Evolutionary conservation across 2,329 filamentous ascomycete genomes (phyloP).

Genomic region (Pseudocercospora musae): DNA sequence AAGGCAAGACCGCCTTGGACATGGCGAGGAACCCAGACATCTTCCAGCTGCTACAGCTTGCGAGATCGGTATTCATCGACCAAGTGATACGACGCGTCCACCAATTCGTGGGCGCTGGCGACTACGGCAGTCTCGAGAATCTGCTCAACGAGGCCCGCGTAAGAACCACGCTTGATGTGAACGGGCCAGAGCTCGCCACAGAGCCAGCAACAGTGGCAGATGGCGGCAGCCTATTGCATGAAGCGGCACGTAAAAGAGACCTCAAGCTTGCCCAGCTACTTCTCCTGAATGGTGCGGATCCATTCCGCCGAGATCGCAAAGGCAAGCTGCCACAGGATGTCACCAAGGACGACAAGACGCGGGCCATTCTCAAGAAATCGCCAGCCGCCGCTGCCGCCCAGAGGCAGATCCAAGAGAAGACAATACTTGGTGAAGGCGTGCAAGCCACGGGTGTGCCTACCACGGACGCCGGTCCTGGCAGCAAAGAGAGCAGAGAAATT

Average conservation of each 20-base stretch:
- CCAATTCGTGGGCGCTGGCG: conserved; percentile 65
- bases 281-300: conserved; percentile 89
- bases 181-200: conserved; percentile 82
- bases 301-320: conserved; percentile 90
- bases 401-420: conserved; percentile 93
- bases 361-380: conserved; percentile 85
- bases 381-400: conserved; percentile 93
- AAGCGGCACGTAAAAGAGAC: conserved; percentile 85
- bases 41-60: conserved; percentile 89
- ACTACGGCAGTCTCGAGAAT: conserved; percentile 75
- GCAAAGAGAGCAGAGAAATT: conserved; percentile 91
- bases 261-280: conserved; percentile 84
- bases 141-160: conserved; percentile 81
- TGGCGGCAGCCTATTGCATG: conserved; percentile 90
- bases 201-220: conserved; percentile 72
- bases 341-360: conserved; percentile 88
- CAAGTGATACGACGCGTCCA: conserved; percentile 81
- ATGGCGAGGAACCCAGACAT: conserved; percentile 89
- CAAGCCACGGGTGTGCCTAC: conserved; percentile 36
- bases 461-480: conserved; percentile 57
- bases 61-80: conserved; percentile 85
- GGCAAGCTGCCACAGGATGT: conserved; percentile 95
- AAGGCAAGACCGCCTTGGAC: conserved; percentile 82
- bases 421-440: conserved; percentile 74
- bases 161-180: conserved; percentile 85